These are phyloP conservation scores for Penicillium sp. DNA, from an alignment of 2,329 filamentous ascomycete species.

Conservation along the genomic window DNA sequence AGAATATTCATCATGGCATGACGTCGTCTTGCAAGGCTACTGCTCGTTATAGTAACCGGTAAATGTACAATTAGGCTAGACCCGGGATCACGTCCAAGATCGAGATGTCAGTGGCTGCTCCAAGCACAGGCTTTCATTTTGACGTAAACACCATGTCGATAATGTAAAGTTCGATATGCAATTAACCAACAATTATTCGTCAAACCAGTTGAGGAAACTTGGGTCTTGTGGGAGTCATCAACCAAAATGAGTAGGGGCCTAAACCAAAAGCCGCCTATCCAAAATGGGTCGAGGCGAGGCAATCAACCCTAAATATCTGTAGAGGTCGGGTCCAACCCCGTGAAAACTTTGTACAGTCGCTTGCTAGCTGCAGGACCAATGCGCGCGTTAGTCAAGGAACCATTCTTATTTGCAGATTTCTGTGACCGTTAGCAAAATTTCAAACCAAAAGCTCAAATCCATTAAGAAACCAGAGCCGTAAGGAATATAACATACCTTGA, in stretches of 20 bases:
- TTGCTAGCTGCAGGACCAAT: constrained; percentile 52
- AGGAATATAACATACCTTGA: constrained; percentile 42
- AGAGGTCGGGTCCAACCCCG: constrained; percentile 46
- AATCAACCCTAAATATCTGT: constrained; percentile 41
- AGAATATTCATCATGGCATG: too few species aligned
- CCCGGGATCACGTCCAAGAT: too few species aligned
- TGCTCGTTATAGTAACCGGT: too few species aligned
- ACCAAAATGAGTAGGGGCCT: not conserved
- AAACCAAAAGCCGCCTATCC: not conserved
- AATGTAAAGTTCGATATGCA: too few species aligned
- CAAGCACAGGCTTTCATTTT: too few species aligned
- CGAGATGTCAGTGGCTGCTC: too few species aligned
- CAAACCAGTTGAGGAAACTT: not conserved
- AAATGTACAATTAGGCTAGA: too few species aligned
- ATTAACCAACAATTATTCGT: not conserved
- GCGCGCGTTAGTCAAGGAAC: constrained; percentile 45
- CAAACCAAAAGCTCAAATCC: not conserved
- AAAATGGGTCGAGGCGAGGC: not conserved
- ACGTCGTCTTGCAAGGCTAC: too few species aligned
- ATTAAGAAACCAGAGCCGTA: not conserved
- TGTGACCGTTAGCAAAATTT: constrained; percentile 15
- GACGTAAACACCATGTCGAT: too few species aligned
- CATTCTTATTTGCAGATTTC: constrained; percentile 53
- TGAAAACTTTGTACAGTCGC: constrained; percentile 53
- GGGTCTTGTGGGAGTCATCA: not conserved